Conservation (phyloP, 1,284 basidiomycete species). For the Ganoderma lucidum region DNA sequence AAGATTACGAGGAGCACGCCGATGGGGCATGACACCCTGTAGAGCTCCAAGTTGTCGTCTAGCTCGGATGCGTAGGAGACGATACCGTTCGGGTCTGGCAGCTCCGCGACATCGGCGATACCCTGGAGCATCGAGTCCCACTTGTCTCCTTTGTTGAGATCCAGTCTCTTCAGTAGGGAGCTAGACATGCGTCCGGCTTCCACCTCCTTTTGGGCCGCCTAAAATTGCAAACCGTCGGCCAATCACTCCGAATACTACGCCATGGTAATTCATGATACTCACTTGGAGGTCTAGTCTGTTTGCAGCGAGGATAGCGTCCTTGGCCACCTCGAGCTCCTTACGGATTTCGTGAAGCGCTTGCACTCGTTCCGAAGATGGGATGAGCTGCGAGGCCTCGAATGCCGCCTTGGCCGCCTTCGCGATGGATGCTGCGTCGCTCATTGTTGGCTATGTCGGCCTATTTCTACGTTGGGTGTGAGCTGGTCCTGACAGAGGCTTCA, state of each 20-base stretch:
- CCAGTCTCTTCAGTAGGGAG: constrained; percentile 86
- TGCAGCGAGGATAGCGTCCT: constrained; percentile 77
- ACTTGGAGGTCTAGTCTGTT: constrained; percentile 86
- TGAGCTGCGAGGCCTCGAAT: constrained; percentile 87
- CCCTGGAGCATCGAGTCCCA: constrained; percentile 96
- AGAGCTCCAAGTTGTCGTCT: constrained; percentile 88
- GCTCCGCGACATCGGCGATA: constrained; percentile 84
- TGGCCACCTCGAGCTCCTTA: constrained; percentile 67
- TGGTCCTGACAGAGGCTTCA: background rate
- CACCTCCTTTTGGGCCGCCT: constrained; percentile 84
- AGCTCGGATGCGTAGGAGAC: constrained; percentile 91
- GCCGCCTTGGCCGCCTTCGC: constrained; percentile 83
- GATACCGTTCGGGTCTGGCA: constrained; percentile 88
- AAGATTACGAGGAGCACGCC: constrained; percentile 98
- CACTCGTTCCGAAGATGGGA: constrained; percentile 72
- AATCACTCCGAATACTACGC: background rate
- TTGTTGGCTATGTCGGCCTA: background rate
- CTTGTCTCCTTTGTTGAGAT: constrained; percentile 87
- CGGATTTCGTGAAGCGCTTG: constrained; percentile 78
- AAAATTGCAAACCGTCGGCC: constrained; percentile 6
- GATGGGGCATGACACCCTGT: constrained; percentile 96
- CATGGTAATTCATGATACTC: constrained; percentile 20
- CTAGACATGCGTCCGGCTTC: constrained; percentile 84
- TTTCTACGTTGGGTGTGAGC: background rate
- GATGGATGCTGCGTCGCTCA: constrained; percentile 48